Conservation (phyloP, 1,284 basidiomycete genomes). For the Cryptococcus floricola region DNA sequence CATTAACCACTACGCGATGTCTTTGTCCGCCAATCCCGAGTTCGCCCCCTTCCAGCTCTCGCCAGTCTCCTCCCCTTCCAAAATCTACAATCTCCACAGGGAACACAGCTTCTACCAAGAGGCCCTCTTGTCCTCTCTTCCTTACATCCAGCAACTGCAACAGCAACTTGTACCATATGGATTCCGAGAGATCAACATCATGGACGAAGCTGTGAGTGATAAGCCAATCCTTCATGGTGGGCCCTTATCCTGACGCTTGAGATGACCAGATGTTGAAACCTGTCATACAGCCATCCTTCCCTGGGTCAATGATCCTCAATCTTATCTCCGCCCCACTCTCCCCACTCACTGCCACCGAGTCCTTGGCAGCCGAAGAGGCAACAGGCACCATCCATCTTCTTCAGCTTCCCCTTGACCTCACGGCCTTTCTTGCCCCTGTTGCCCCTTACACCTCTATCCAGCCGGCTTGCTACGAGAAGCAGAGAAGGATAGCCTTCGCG, state of each 20-base stretch:
- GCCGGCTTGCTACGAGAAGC: background rate
- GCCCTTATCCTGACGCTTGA: background rate
- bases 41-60: too few relatives aligned
- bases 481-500: slow-evolving; percentile 1
- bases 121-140: slow-evolving; percentile 2
- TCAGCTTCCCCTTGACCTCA: slow-evolving; percentile 3
- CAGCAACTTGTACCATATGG: background rate
- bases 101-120: slow-evolving; percentile 10
- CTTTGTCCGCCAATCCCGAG: too few relatives aligned
- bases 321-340: background rate
- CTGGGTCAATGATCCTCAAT: background rate
- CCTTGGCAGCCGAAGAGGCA: background rate
- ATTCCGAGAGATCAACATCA: slow-evolving; percentile 1
- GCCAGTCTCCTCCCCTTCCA: background rate
- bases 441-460: background rate
- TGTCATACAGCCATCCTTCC: background rate
- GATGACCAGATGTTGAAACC: background rate
- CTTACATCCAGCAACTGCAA: slow-evolving; percentile 4
- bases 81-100: background rate
- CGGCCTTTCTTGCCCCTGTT: background rate
- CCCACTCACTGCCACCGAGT: slow-evolving; percentile 1
- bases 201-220: slow-evolving; percentile 6
- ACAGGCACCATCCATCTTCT: slow-evolving; percentile 2
- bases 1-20: too few relatives aligned
- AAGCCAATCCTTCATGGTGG: too few relatives aligned